Percentiles rank a stretch among this genome's conserved stretches.
Conservation (phyloP, 805 yeast species). For the Metschnikowia noctiluminum region DNA sequence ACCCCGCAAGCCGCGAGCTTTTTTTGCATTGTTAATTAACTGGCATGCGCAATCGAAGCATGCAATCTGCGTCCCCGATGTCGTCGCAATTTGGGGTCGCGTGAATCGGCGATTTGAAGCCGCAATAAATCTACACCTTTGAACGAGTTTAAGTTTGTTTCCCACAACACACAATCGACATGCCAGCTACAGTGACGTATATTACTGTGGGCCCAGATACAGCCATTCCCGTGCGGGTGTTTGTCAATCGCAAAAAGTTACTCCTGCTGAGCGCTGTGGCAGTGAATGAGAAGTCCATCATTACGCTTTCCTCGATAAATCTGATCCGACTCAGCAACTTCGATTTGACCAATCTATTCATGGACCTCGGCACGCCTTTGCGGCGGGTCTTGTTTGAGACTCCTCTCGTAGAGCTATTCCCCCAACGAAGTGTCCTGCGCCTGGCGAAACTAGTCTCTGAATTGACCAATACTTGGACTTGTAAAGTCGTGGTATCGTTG, state of each 20-base stretch:
- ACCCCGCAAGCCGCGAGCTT: too few relatives aligned
- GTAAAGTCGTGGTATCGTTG: slow-evolving; percentile 20
- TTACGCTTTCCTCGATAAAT: slow-evolving; percentile 22
- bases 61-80: too few relatives aligned
- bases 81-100: too few relatives aligned
- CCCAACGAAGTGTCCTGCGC: slow-evolving; percentile 11
- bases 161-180: neutral
- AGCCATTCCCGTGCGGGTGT: slow-evolving; percentile 22
- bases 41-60: too few relatives aligned
- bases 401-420: slow-evolving; percentile 11
- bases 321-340: slow-evolving; percentile 23
- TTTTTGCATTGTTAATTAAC: too few relatives aligned
- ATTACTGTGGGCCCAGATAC: slow-evolving; percentile 15
- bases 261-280: slow-evolving; percentile 19
- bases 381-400: slow-evolving; percentile 10
- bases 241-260: slow-evolving; percentile 22
- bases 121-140: too few relatives aligned
- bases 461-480: slow-evolving; percentile 21
- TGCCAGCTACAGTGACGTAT: slow-evolving; percentile 22
- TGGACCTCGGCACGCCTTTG: slow-evolving; percentile 15
- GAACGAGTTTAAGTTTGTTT: too few relatives aligned
- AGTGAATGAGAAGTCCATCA: slow-evolving; percentile 24
- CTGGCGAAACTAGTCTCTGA: slow-evolving; percentile 11
- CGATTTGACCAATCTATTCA: slow-evolving; percentile 20
- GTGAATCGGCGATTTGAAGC: too few relatives aligned